Percentiles rank a stretch among this genome's conserved stretches.
phyloP scores from a whole-genome alignment of 768 basidiomycete species.

The Cubamyces lactineus region DNA sequence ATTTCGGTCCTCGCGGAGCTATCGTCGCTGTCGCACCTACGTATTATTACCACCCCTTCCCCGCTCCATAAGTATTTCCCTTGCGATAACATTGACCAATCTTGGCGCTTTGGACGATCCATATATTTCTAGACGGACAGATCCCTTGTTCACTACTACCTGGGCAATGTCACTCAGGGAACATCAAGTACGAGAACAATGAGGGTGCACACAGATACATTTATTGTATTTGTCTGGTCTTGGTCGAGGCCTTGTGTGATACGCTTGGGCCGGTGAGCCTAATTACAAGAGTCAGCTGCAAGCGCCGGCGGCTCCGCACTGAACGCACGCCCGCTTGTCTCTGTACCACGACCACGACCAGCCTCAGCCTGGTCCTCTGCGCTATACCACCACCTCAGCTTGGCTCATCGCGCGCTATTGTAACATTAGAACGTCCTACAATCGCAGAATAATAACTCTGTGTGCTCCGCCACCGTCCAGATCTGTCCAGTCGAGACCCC shows the following conservation, averaged over 20 bases:
- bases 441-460: background rate
- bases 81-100: slow-evolving; percentile 13
- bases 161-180: slow-evolving; percentile 13
- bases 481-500: background rate
- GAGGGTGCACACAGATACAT: background rate
- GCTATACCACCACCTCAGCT: slow-evolving; percentile 9
- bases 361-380: slow-evolving; percentile 20
- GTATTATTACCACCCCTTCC: slow-evolving; percentile 6
- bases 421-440: background rate
- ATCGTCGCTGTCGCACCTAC: slow-evolving; percentile 7
- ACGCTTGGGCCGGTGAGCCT: slow-evolving; percentile 3
- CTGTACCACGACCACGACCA: slow-evolving; percentile 43
- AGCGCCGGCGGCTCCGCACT: slow-evolving; percentile 24
- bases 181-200: slow-evolving; percentile 13
- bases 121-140: slow-evolving; percentile 27
- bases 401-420: slow-evolving; percentile 9
- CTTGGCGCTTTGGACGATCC: slow-evolving; percentile 19
- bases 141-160: slow-evolving; percentile 12
- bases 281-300: slow-evolving; percentile 7
- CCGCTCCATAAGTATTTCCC: slow-evolving; percentile 13
- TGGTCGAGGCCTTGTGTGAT: background rate
- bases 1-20: slow-evolving; percentile 4
- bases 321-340: slow-evolving; percentile 41
- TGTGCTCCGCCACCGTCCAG: background rate
- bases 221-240: slow-evolving; percentile 9